Percentiles rank a stretch among this genome's conserved stretches.
These are phyloP conservation scores for Populus davidiana DNA, from an alignment of 345 rosid species.

Conservation along the genomic window DNA sequence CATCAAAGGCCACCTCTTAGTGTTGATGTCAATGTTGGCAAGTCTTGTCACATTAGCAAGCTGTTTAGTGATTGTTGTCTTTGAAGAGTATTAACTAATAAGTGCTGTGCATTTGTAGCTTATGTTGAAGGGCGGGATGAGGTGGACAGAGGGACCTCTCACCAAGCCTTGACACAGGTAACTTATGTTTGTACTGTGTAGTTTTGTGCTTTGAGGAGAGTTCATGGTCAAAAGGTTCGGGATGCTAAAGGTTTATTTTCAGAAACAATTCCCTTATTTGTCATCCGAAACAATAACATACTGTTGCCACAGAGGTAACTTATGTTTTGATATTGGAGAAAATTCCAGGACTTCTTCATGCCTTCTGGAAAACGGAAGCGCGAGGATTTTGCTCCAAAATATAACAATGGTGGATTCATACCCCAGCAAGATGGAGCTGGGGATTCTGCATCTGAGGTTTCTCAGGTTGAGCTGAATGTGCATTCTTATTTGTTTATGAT, in stretches of 20 bases:
- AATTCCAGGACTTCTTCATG: slow-evolving; percentile 78
- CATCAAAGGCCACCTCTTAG: slow-evolving; percentile 62
- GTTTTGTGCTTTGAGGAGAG: slow-evolving; percentile 14
- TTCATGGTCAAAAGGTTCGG: slow-evolving; percentile 7
- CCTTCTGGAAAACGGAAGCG: slow-evolving; percentile 92
- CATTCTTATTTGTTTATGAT: neutral
- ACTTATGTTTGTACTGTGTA: slow-evolving; percentile 12
- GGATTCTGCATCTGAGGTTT: slow-evolving; percentile 46
- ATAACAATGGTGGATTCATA: slow-evolving; percentile 79
- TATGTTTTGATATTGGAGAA: slow-evolving; percentile 28
- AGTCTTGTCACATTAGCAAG: slow-evolving; percentile 33
- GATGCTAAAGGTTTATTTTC: slow-evolving; percentile 2
- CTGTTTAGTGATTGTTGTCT: neutral
- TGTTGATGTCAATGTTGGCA: slow-evolving; percentile 95
- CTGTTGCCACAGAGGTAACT: slow-evolving; percentile 16
- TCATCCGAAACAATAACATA: slow-evolving; percentile 10
- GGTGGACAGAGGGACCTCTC: slow-evolving; percentile 67
- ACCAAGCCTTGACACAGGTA: slow-evolving; percentile 83
- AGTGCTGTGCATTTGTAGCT: slow-evolving; percentile 45
- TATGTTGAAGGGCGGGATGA: slow-evolving; percentile 94
- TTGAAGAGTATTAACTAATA: slow-evolving; percentile 18
- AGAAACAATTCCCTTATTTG: slow-evolving; percentile 4
- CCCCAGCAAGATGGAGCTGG: slow-evolving; percentile 98
- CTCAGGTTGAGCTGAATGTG: slow-evolving; percentile 32
- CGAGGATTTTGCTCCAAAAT: slow-evolving; percentile 64